Conservation (phyloP, 164 flowering plant species). For the Euptelea pleiosperma region DNA sequence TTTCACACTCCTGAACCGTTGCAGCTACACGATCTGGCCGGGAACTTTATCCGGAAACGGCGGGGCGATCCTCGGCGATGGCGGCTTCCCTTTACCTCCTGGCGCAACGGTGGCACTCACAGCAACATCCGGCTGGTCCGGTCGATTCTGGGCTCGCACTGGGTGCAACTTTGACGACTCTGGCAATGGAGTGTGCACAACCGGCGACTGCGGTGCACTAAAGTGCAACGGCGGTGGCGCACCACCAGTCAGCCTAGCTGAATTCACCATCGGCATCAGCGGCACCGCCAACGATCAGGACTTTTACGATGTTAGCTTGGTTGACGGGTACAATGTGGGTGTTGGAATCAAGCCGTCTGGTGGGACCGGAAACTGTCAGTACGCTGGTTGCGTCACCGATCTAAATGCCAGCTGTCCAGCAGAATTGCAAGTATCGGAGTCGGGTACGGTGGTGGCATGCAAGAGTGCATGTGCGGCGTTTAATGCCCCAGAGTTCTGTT, state of each 20-base stretch:
- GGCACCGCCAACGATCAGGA: slow-evolving; percentile 38
- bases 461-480: slow-evolving; percentile 92
- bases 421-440: slow-evolving; percentile 50
- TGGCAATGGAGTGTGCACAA: slow-evolving; percentile 63
- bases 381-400: slow-evolving; percentile 76
- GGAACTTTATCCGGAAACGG: slow-evolving; percentile 73
- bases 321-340: slow-evolving; percentile 90
- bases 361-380: slow-evolving; percentile 75
- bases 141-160: slow-evolving; percentile 89
- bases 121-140: slow-evolving; percentile 83
- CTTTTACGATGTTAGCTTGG: slow-evolving; percentile 93
- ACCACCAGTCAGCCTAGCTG: slow-evolving; percentile 71
- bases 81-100: slow-evolving; percentile 56
- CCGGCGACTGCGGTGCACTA: slow-evolving; percentile 79
- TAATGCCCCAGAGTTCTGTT: slow-evolving; percentile 67
- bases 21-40: slow-evolving; percentile 77
- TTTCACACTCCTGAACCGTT: slow-evolving; percentile 61
- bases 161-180: slow-evolving; percentile 69
- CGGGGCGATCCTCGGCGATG: slow-evolving; percentile 40
- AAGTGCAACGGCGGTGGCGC: slow-evolving; percentile 60
- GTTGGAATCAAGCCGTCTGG: slow-evolving; percentile 47
- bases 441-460: slow-evolving; percentile 67
- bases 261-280: slow-evolving; percentile 60
- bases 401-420: slow-evolving; percentile 64
- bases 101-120: slow-evolving; percentile 44